Evolutionary conservation across 768 basidiomycete genomes (phyloP).

Genomic region (Hebeloma cylindrosporum): DNA sequence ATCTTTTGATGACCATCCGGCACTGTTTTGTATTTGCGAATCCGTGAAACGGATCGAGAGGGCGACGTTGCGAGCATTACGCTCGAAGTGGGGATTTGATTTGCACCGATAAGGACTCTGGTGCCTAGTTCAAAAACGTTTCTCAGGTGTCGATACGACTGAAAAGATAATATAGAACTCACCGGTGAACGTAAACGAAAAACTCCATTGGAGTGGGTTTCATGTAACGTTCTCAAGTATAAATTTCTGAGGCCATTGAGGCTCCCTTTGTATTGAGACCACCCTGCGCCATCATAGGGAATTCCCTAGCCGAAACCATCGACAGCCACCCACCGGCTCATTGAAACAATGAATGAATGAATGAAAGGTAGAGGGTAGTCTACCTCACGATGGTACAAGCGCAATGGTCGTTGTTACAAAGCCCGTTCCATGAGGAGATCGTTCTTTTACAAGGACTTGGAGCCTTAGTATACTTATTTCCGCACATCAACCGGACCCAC

Average conservation of each 20-base stretch:
- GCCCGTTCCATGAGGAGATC: no score
- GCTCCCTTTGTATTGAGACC: slow-evolving; percentile 13
- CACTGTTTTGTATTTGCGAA: slow-evolving; percentile 19
- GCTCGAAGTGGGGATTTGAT: slow-evolving; percentile 21
- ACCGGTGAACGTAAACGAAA: slow-evolving; percentile 20
- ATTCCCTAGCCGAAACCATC: slow-evolving; percentile 24
- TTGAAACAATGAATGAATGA: no score
- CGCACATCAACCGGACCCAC: no score
- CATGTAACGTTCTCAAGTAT: slow-evolving; percentile 21
- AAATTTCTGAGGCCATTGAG: slow-evolving; percentile 14
- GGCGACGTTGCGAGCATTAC: slow-evolving; percentile 15
- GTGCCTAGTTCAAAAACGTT: slow-evolving; percentile 7
- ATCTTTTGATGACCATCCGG: slow-evolving; percentile 16
- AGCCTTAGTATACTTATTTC: no score
- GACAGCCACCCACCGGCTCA: slow-evolving; percentile 13
- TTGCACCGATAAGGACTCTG: slow-evolving; percentile 20
- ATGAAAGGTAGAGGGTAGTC: no score
- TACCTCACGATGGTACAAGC: no score
- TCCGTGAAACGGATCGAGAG: slow-evolving; percentile 17
- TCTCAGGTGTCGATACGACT: background rate
- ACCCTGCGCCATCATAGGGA: slow-evolving; percentile 21
- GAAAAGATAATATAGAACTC: background rate
- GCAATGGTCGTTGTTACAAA: no score
- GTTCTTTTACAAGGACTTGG: no score
- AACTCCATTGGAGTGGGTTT: slow-evolving; percentile 13